phyloP scores from a whole-genome alignment of 2,329 filamentous ascomycete species.

The Orbilia blumenaviensis region DNA sequence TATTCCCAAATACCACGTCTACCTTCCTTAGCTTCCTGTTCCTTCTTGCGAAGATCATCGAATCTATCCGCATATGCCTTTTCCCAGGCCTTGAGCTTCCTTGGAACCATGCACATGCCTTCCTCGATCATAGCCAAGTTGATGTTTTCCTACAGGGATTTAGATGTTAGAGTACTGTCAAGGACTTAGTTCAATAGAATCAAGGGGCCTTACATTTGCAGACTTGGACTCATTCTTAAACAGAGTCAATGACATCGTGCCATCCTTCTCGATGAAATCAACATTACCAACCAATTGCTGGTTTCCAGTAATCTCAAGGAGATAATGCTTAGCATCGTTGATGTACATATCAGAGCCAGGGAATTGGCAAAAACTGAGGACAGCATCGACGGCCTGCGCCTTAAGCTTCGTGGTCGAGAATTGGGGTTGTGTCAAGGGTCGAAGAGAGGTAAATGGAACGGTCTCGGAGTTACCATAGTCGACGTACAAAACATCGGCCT shows the following conservation, averaged over 20 bases:
- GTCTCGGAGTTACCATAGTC: constrained; percentile 96
- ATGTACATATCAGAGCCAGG: constrained; percentile 85
- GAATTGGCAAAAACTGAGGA: constrained; percentile 87
- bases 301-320: constrained; percentile 75
- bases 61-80: constrained; percentile 67
- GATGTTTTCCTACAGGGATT: constrained; percentile 74
- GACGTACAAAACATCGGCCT: constrained; percentile 89
- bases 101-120: constrained; percentile 88
- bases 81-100: constrained; percentile 93
- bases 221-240: constrained; percentile 68
- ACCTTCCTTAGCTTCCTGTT: constrained; percentile 78
- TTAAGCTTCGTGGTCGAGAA: constrained; percentile 85
- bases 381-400: constrained; percentile 85
- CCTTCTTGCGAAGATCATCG: constrained; percentile 74
- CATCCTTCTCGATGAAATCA: constrained; percentile 81
- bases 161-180: background rate
- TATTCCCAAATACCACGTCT: constrained; percentile 97
- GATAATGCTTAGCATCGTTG: constrained; percentile 77
- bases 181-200: background rate
- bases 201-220: constrained; percentile 22
- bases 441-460: constrained; percentile 82
- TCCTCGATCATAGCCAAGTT: constrained; percentile 86
- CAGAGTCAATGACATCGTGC: constrained; percentile 83
- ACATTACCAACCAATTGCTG: constrained; percentile 88
- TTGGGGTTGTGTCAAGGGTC: constrained; percentile 78